phyloP scores from a whole-genome alignment of 2,329 filamentous ascomycete species.

The Cladosporium velox region DNA sequence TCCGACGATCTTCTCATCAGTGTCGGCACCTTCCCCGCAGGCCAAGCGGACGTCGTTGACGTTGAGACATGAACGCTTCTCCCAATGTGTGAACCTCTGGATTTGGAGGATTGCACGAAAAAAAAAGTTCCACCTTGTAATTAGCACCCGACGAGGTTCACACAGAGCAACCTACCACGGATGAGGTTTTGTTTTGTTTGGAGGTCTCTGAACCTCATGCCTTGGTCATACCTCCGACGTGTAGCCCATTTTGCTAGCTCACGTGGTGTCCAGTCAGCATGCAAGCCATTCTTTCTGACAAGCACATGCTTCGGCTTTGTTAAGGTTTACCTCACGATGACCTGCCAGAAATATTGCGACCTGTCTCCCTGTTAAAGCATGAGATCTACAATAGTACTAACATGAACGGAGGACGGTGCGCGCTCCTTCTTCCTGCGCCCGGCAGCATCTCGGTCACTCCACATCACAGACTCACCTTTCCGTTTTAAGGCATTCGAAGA shows the following conservation, averaged over 20 bases:
- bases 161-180: not conserved
- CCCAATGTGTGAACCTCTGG: not conserved
- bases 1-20: not conserved
- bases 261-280: too few species aligned
- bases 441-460: not conserved
- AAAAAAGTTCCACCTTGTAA: not conserved
- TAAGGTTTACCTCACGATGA: not conserved
- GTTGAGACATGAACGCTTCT: not conserved
- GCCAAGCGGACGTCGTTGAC: not conserved
- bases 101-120: not conserved
- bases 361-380: not conserved
- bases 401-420: not conserved
- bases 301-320: not conserved
- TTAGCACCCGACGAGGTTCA: not conserved
- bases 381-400: not conserved
- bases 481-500: not conserved
- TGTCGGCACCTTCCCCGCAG: not conserved
- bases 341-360: not conserved
- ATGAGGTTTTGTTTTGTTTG: not conserved
- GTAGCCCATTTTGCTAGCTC: not conserved
- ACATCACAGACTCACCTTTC: not conserved
- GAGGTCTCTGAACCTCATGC: too few species aligned
- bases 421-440: not conserved
- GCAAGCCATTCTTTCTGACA: too few species aligned
- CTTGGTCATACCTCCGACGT: too few species aligned